Evolutionary conservation across 2,329 filamentous ascomycete genomes (phyloP).

Genomic region (Fusarium sp.): DNA sequence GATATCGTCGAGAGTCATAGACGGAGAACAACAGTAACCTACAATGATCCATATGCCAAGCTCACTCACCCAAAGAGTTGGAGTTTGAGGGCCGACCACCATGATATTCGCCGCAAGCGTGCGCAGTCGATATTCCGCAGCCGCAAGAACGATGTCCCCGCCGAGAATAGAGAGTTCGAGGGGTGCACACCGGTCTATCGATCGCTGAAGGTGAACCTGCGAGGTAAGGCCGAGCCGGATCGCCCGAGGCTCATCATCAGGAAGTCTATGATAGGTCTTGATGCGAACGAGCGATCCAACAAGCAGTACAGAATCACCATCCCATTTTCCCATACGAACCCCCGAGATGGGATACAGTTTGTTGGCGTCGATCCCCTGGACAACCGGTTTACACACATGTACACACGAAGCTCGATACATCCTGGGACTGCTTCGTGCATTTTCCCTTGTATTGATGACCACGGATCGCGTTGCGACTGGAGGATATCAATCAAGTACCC

Average conservation of each 20-base stretch:
- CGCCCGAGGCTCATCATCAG: slow-evolving; percentile 55
- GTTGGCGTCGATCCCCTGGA: slow-evolving; percentile 84
- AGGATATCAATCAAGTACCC: slow-evolving; percentile 87
- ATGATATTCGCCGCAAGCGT: slow-evolving; percentile 75
- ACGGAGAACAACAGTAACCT: slow-evolving; percentile 53
- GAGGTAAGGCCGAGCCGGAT: slow-evolving; percentile 50
- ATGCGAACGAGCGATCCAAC: slow-evolving; percentile 49
- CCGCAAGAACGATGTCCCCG: slow-evolving; percentile 61
- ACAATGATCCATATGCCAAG: slow-evolving; percentile 72
- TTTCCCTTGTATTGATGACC: slow-evolving; percentile 93
- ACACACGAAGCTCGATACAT: slow-evolving; percentile 81
- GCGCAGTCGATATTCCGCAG: slow-evolving; percentile 63
- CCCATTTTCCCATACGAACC: slow-evolving; percentile 77
- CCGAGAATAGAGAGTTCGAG: slow-evolving; percentile 61
- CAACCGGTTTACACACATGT: slow-evolving; percentile 86
- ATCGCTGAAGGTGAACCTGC: slow-evolving; percentile 57
- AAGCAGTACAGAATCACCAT: slow-evolving; percentile 65
- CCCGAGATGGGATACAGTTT: slow-evolving; percentile 90
- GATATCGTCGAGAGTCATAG: slow-evolving; percentile 48
- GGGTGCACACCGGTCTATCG: slow-evolving; percentile 65
- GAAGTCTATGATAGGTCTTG: slow-evolving; percentile 49
- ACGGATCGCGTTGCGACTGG: slow-evolving; percentile 83
- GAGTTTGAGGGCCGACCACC: slow-evolving; percentile 74
- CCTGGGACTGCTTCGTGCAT: slow-evolving; percentile 83
- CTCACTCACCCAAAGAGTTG: slow-evolving; percentile 68